These are phyloP conservation scores for Claviceps maximensis DNA, from an alignment of 2,329 filamentous ascomycete genomes.

Conservation along the genomic window DNA sequence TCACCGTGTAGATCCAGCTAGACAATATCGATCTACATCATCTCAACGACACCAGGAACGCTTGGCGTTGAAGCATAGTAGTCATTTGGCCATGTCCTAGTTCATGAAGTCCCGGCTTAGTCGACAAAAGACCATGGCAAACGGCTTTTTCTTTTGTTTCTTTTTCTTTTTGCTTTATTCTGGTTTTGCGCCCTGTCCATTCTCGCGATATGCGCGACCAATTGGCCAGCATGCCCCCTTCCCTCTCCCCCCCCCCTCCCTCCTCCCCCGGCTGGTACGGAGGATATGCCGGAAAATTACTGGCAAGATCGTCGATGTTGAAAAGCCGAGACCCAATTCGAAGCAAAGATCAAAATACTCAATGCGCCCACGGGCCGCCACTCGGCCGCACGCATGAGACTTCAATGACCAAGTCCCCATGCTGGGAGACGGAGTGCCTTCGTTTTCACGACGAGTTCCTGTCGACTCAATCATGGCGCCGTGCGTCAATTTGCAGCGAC, in stretches of 20 bases:
- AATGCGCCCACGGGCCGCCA: background rate
- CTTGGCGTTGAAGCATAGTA: background rate
- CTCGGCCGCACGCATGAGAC: background rate
- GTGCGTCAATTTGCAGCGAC: background rate
- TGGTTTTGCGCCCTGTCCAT: too few species aligned
- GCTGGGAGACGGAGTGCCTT: background rate
- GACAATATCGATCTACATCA: background rate
- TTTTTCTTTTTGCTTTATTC: background rate
- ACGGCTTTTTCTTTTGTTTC: background rate
- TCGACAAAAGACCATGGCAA: background rate
- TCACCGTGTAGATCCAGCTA: background rate
- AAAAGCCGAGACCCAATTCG: background rate
- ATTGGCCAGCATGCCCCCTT: background rate
- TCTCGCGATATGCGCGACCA: background rate
- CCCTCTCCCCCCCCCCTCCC: too few species aligned
- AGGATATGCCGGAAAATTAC: background rate
- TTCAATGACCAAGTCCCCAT: too few species aligned
- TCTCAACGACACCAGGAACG: background rate
- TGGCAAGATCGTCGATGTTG: background rate
- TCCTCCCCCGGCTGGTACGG: background rate
- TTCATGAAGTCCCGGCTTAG: background rate
- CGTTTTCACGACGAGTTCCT: background rate
- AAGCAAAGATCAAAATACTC: background rate
- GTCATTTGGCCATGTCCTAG: too few species aligned
- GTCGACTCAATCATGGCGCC: background rate